phyloP scores from a whole-genome alignment of 139 green algal species.

The Closterium sp. region DNA sequence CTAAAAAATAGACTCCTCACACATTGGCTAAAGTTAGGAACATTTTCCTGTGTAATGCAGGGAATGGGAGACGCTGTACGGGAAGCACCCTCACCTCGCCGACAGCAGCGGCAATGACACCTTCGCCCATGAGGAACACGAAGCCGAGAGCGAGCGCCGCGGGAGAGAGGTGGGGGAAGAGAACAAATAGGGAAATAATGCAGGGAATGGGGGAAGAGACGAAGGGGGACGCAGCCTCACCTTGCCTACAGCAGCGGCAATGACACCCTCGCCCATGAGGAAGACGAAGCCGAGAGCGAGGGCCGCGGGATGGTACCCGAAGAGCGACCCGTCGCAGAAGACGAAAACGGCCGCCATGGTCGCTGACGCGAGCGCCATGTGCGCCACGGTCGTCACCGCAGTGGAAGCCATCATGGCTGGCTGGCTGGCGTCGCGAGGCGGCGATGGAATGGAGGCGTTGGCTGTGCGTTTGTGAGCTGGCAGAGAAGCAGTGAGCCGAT shows the following conservation, averaged over 20 bases:
- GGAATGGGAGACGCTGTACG: background rate
- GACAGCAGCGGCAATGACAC: too few species aligned
- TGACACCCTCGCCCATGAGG: background rate
- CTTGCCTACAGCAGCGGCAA: background rate
- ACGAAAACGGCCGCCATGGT: background rate
- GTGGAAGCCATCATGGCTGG: background rate
- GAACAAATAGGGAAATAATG: too few species aligned
- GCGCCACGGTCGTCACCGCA: background rate
- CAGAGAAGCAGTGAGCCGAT: too few species aligned
- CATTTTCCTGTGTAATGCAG: background rate
- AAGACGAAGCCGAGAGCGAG: background rate
- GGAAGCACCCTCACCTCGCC: too few species aligned
- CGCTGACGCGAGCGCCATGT: background rate
- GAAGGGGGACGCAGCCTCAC: too few species aligned
- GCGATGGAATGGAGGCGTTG: background rate
- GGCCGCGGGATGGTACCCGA: background rate
- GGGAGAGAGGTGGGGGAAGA: too few species aligned
- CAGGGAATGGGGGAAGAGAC: too few species aligned
- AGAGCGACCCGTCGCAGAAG: background rate
- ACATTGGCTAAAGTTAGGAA: too few species aligned
- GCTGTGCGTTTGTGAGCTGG: background rate
- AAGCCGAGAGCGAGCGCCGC: too few species aligned
- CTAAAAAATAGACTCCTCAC: too few species aligned
- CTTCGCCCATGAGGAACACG: too few species aligned
- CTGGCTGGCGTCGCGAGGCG: background rate